Conservation (phyloP, 108 stramenopile genomes). For the Mediolabrus comicus region DNA sequence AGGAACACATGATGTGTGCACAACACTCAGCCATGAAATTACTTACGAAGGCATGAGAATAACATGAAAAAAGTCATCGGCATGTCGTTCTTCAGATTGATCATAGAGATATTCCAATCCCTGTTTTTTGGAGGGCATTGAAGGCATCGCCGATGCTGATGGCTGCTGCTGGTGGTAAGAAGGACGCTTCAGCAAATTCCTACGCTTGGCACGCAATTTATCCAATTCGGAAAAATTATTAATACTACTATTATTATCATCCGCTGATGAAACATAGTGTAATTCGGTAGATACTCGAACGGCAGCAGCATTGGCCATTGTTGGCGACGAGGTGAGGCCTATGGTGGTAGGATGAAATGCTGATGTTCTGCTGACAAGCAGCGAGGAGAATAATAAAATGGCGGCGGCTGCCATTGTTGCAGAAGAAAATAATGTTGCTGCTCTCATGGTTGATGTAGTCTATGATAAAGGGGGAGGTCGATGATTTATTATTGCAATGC, state of each 20-base stretch:
- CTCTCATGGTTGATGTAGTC: too few relatives aligned
- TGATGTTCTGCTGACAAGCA: too few relatives aligned
- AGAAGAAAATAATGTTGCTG: neutral
- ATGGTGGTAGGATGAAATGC: neutral
- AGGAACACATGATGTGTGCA: neutral
- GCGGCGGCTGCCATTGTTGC: neutral
- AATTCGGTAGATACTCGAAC: neutral
- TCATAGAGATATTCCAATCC: slow-evolving; percentile 36
- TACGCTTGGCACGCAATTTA: neutral
- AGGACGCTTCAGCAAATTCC: neutral
- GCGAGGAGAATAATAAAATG: neutral
- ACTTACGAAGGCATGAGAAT: slow-evolving; percentile 45
- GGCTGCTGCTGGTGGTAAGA: neutral
- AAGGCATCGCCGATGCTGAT: neutral
- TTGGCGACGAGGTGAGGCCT: neutral
- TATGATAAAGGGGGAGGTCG: too few relatives aligned
- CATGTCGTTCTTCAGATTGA: slow-evolving; percentile 6
- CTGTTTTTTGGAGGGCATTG: neutral
- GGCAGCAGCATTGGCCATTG: neutral
- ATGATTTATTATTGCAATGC: too few relatives aligned
- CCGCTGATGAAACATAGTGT: neutral
- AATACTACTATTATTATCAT: too few relatives aligned
- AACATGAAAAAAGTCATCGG: slow-evolving; percentile 34
- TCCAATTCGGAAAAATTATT: neutral
- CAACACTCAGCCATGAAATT: neutral